Conservation (phyloP, 2,329 filamentous ascomycete genomes). For the Pseudopyrenochaeta lycopersici region DNA sequence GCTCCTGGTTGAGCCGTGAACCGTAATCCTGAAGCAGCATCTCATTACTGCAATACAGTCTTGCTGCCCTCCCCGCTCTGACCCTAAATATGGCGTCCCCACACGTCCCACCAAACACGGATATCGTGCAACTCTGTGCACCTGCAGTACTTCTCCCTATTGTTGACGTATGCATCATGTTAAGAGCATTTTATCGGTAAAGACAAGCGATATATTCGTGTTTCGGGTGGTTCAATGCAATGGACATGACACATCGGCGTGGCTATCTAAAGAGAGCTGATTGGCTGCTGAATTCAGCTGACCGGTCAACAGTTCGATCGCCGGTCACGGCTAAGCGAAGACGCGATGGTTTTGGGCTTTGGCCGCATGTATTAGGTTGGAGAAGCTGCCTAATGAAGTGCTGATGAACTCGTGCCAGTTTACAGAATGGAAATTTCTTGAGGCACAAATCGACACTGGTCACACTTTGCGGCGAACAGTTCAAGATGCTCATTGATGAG, state of each 20-base stretch:
- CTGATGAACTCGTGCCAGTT: too few relatives aligned
- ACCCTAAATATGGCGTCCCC: constrained; percentile 5
- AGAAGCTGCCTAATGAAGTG: too few relatives aligned
- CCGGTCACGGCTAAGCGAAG: neutral
- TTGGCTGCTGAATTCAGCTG: constrained; percentile 14
- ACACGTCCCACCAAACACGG: constrained; percentile 2
- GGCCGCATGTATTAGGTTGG: too few relatives aligned
- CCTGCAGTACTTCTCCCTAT: constrained; percentile 3
- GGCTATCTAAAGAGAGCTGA: constrained; percentile 8
- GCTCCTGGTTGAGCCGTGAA: neutral
- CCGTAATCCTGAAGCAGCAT: neutral
- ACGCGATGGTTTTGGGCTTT: neutral
- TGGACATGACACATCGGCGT: constrained; percentile 7
- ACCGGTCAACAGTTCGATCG: constrained; percentile 10
- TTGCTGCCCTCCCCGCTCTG: neutral
- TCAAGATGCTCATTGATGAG: too few relatives aligned
- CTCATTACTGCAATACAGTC: neutral
- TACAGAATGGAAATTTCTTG: too few relatives aligned
- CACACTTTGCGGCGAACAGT: too few relatives aligned
- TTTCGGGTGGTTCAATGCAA: constrained; percentile 10
- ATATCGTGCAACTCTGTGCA: constrained; percentile 8
- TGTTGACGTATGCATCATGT: constrained; percentile 5
- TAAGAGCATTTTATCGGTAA: constrained; percentile 7
- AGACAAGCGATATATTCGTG: constrained; percentile 7
- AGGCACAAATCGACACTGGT: too few relatives aligned